Conservation (phyloP, 148 eudicot genomes). For the Spergularia bocconei region DNA sequence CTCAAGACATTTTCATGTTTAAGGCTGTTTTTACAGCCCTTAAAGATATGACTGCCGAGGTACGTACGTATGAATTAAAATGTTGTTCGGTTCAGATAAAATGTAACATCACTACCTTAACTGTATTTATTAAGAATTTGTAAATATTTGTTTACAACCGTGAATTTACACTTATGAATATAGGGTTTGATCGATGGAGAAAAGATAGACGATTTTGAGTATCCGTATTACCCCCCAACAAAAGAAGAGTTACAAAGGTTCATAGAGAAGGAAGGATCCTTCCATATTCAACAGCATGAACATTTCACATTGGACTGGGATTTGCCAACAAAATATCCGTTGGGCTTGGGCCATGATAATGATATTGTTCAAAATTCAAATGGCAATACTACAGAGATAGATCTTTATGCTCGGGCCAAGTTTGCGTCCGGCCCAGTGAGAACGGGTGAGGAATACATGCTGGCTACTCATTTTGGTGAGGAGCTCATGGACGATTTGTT, state of each 20-base stretch:
- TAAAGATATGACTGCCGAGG: conserved; percentile 7
- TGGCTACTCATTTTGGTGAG: background rate
- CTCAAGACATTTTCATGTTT: background rate
- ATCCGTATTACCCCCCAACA: conserved; percentile 20
- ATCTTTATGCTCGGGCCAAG: background rate
- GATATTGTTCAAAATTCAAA: background rate
- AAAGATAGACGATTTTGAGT: conserved; percentile 9
- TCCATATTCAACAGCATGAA: background rate
- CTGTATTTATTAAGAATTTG: too few species aligned
- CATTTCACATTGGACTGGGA: conserved; percentile 14
- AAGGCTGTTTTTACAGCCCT: background rate
- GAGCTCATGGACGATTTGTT: background rate
- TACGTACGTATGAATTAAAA: background rate
- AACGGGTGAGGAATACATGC: background rate
- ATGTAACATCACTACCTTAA: too few species aligned
- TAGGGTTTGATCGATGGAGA: conserved; percentile 16
- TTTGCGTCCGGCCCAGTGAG: background rate
- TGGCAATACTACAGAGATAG: background rate
- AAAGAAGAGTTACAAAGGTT: conserved; percentile 4
- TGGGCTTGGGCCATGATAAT: background rate
- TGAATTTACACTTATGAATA: background rate
- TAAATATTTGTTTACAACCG: too few species aligned
- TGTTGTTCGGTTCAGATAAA: too few species aligned
- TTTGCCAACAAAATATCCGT: background rate
- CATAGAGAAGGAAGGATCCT: conserved; percentile 15